Evolutionary conservation across 768 basidiomycete species (phyloP).

Genomic region (Lentinula guzmanii): DNA sequence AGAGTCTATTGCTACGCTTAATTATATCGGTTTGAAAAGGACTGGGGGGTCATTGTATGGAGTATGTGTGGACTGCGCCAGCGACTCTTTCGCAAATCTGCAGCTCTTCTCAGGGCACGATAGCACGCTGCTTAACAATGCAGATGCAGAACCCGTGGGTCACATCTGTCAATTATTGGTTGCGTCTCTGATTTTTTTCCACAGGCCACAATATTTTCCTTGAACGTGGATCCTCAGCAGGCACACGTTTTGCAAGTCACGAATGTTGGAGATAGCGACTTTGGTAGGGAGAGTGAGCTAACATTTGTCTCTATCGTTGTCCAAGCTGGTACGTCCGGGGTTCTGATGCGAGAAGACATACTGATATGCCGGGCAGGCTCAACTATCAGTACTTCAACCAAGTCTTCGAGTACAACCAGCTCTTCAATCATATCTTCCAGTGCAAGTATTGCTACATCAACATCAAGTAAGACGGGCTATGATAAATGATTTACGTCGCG

Average conservation of each 20-base stretch:
- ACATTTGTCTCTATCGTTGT: conserved; percentile 20
- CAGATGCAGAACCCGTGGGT: conserved; percentile 15
- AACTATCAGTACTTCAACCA: neutral
- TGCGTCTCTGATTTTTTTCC: neutral
- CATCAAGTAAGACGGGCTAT: neutral
- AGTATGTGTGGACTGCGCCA: conserved; percentile 22
- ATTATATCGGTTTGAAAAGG: conserved; percentile 21
- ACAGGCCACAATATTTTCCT: conserved; percentile 21
- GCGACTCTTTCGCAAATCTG: conserved; percentile 3
- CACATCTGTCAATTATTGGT: neutral
- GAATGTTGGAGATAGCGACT: conserved; percentile 16
- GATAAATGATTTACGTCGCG: neutral
- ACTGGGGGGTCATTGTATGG: conserved; percentile 20
- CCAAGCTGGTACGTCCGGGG: conserved; percentile 2
- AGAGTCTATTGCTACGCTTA: conserved; percentile 19
- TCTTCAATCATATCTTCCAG: conserved; percentile 76
- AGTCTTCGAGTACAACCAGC: conserved; percentile 45
- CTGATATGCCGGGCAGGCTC: neutral
- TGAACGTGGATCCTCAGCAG: conserved; percentile 18
- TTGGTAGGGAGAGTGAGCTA: conserved; percentile 15
- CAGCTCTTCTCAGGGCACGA: conserved; percentile 17
- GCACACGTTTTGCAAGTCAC: conserved; percentile 19
- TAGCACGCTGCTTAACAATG: conserved; percentile 12
- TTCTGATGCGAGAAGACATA: neutral
- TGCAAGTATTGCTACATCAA: neutral